Base-by-base conservation (phyloP, 192 early-diverging fungal genomes). In the Spinellus fusiger region DNA sequence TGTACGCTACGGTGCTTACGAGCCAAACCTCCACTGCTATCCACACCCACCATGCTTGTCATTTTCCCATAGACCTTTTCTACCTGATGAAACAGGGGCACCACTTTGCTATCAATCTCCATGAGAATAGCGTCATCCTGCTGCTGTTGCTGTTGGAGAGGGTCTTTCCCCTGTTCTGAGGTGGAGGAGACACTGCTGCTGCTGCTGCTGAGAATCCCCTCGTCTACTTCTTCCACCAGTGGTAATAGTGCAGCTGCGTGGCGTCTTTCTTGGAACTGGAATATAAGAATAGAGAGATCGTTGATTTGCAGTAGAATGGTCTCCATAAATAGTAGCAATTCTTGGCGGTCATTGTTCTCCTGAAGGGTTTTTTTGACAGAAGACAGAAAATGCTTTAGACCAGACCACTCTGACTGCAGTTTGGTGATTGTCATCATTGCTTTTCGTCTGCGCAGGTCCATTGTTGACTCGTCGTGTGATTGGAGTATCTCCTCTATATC, bases 321-420 rank as follows among this genome's bases (percentile, higher is more conserved):
- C 37, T 74, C 63, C 76, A 78, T 78, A 7, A 59, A 61, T 22
- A 59, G 49, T 20, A 65, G 44, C 22, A 78, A 64, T 28, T 62
- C 55, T 1, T 62, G 54, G 52, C 66, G 60, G 37, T 78, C 69
- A 27, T 65, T 61, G 8, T 66, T 59, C 23, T 74, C 79, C 0
- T 66, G 58, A 10, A 81, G 54, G 5, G 79, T 68, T 16, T 79
- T 79, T 31, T 76, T 81, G 44, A 81, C 74, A 23, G 73, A 78
- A 26, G 75, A 66, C n/a, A 81, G 68, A 57, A 76, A 81, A 48
- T 80, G 72, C 50, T 79, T 79, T 25, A 77, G 66, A 6, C 76
- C 77, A n/a, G 73, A 67, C 82, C 82, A 84, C 50, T 80, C 79
- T 20, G 72, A 68, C 54, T 79, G 71, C 23, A 83, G 64, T 47